phyloP scores from a whole-genome alignment of 768 basidiomycete genomes.

The Rhizopogon vinicolor region DNA sequence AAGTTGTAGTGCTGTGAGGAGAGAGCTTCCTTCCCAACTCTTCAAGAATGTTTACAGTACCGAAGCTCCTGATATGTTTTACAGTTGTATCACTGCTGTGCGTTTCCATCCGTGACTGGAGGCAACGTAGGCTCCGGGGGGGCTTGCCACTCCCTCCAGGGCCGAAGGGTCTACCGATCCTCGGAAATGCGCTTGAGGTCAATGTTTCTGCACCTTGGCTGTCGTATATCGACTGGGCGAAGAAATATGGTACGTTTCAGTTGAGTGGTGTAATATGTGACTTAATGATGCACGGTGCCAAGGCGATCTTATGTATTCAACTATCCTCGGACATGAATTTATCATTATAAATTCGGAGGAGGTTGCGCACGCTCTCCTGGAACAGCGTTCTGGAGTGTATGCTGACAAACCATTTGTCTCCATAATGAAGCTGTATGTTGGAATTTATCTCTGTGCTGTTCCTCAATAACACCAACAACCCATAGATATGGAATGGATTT shows the following conservation, averaged over 20 bases:
- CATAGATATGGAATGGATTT: slow-evolving; percentile 28
- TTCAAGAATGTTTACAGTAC: background rate
- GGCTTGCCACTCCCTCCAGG: slow-evolving; percentile 42
- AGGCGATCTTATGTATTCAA: slow-evolving; percentile 22
- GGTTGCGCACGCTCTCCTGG: slow-evolving; percentile 19
- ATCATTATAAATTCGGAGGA: slow-evolving; percentile 19
- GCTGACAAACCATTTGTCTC: slow-evolving; percentile 22
- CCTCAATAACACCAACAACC: background rate
- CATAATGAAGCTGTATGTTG: slow-evolving; percentile 15
- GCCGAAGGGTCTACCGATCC: slow-evolving; percentile 39
- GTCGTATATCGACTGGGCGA: slow-evolving; percentile 30
- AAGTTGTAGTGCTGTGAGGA: background rate
- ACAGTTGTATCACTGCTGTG: background rate
- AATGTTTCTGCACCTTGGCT: slow-evolving; percentile 23
- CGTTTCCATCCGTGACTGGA: slow-evolving; percentile 7
- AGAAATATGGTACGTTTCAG: slow-evolving; percentile 21
- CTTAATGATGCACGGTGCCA: background rate
- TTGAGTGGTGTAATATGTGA: background rate
- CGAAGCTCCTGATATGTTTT: background rate
- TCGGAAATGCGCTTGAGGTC: slow-evolving; percentile 20
- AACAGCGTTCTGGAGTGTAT: slow-evolving; percentile 21
- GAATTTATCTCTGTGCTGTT: background rate
- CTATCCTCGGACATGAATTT: slow-evolving; percentile 23
- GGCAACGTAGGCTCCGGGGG: slow-evolving; percentile 4
- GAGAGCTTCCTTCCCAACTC: background rate